These are phyloP conservation scores for Gossypium sturtianum DNA, from an alignment of 345 rosid species.

Conservation along the genomic window DNA sequence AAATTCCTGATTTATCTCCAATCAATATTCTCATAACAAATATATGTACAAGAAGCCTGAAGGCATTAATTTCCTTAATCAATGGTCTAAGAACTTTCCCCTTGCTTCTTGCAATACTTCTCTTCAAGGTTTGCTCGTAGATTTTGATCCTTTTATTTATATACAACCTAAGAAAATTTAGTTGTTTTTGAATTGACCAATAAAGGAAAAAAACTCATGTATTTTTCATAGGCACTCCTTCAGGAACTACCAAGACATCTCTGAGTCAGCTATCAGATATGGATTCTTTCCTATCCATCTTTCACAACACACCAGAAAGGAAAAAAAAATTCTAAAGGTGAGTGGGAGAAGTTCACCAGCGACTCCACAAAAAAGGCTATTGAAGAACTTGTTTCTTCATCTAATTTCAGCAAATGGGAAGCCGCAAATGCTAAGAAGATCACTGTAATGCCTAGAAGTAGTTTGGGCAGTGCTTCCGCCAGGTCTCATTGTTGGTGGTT, in stretches of 20 bases:
- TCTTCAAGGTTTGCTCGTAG: slow-evolving; percentile 31
- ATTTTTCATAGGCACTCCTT: background rate
- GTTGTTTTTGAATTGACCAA: background rate
- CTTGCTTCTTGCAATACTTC: slow-evolving; percentile 30
- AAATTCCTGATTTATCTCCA: slow-evolving; percentile 35
- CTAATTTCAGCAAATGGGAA: slow-evolving; percentile 72
- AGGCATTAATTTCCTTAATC: slow-evolving; percentile 17
- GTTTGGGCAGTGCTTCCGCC: background rate
- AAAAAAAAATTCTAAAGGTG: slow-evolving; percentile 46
- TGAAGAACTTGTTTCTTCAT: slow-evolving; percentile 62
- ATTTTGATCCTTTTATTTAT: background rate
- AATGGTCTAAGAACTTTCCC: slow-evolving; percentile 17
- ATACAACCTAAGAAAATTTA: background rate
- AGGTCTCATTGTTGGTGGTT: slow-evolving; percentile 40
- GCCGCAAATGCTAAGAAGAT: slow-evolving; percentile 70
- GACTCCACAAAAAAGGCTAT: slow-evolving; percentile 60
- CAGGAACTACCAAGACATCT: slow-evolving; percentile 37
- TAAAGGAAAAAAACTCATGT: background rate
- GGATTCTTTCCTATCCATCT: slow-evolving; percentile 51
- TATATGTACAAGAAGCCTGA: slow-evolving; percentile 27
- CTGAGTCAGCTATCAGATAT: slow-evolving; percentile 32
- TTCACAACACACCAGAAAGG: slow-evolving; percentile 67
- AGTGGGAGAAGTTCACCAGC: slow-evolving; percentile 53
- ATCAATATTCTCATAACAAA: slow-evolving; percentile 33
- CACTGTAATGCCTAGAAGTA: slow-evolving; percentile 43